These are phyloP conservation scores for Malus hybrid DNA, from an alignment of 331 rosid species.

Conservation along the genomic window DNA sequence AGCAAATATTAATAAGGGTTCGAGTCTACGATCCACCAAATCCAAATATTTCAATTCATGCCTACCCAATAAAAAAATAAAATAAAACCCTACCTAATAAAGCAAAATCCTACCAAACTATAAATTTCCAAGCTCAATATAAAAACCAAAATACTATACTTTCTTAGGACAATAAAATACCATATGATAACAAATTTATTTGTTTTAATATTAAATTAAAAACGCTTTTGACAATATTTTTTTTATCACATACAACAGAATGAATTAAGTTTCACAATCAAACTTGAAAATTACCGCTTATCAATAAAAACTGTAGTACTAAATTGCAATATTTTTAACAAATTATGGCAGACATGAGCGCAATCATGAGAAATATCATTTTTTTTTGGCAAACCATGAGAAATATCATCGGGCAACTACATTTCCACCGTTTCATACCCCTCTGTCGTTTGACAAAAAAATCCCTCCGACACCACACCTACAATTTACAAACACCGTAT, in stretches of 20 bases:
- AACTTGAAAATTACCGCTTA: accelerated
- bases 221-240: background rate
- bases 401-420: too few species aligned
- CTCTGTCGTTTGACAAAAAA: too few species aligned
- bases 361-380: background rate
- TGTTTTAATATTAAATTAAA: background rate
- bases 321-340: background rate
- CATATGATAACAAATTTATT: too few species aligned
- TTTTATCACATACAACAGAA: too few species aligned
- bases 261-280: too few species aligned
- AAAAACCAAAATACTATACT: background rate
- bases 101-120: background rate
- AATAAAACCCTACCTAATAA: background rate
- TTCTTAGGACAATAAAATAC: background rate
- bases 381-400: background rate
- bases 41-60: background rate
- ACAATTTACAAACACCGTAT: background rate
- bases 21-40: background rate
- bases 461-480: too few species aligned
- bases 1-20: background rate
- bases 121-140: background rate
- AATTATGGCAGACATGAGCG: background rate
- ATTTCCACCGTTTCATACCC: background rate
- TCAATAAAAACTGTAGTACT: too few species aligned
- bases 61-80: background rate